Evolutionary conservation across 1,284 basidiomycete genomes (phyloP).

Genomic region (Chondrostereum purpureum): DNA sequence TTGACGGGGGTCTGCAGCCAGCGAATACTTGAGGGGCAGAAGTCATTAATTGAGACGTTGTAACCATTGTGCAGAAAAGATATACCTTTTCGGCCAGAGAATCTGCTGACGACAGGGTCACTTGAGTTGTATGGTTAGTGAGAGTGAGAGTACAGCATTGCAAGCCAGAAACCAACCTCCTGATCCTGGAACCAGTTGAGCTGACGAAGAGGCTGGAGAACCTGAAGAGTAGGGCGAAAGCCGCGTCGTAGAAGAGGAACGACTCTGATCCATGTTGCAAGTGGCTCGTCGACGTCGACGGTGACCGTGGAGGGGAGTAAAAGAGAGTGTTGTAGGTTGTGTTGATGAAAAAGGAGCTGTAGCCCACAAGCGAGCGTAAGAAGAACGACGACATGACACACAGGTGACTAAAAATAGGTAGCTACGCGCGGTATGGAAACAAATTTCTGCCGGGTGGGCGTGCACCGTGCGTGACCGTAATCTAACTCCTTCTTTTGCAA

Average conservation of each 20-base stretch:
- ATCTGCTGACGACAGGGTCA: background rate
- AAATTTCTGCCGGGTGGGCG: too few species aligned
- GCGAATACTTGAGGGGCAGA: conserved; percentile 25
- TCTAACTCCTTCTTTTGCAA: too few species aligned
- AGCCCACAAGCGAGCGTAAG: too few species aligned
- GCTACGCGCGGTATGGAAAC: too few species aligned
- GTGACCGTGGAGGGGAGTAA: background rate
- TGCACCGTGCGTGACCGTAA: too few species aligned
- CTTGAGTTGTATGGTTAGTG: too few species aligned
- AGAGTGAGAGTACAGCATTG: too few species aligned
- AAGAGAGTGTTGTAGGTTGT: too few species aligned
- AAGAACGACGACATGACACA: too few species aligned
- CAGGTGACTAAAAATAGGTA: too few species aligned
- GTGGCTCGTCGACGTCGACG: background rate
- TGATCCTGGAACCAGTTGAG: background rate
- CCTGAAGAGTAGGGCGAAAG: background rate
- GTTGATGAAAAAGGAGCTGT: too few species aligned
- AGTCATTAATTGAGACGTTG: background rate
- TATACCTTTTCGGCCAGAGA: background rate
- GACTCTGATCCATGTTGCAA: background rate
- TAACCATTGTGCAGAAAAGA: background rate
- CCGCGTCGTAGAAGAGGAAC: background rate
- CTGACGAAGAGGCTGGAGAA: background rate
- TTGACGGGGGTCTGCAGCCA: conserved; percentile 27
- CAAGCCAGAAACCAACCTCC: background rate